Base-by-base conservation (phyloP, 352 stramenopile genomes). In the Blastocystis sp. region DNA sequence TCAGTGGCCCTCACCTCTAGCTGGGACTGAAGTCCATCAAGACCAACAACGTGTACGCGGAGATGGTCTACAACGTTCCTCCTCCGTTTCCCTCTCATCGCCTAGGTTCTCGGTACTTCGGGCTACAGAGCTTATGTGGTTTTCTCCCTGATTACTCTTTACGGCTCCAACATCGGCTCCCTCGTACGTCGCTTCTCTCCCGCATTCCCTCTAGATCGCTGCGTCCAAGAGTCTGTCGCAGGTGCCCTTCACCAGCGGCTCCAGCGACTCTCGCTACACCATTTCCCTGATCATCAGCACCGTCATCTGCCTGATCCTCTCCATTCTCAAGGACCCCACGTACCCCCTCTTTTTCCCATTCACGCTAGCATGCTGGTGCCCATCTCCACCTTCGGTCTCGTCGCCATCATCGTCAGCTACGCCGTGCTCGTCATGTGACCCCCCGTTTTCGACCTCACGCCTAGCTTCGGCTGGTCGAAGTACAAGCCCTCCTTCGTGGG, bases 61-160 rank as follows among this genome's bases (percentile, higher is more conserved):
- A 81, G 45, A 81, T 81, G 71, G 71, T 81, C 11, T 81, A 52
- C 60, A 81, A 81, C 60, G 71, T 81, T 34, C 40, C 10, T 63
- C 28, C 52, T 34, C 17, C 21, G 21, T 38, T 45, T 19, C 66
- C 14, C 0, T 10, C 40, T 48, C 54, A 40, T 64, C 43, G 14
- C 24, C 14, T 81, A 81, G 71, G 71, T 81, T 65, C 28, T 81
- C 11, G 71, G 71, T 28, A 81, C 71, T 10, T 48, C 52, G n/a
- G 71, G 71, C 28, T 81, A 81, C 24, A 21, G 43, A 19, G 19
- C 66, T 54, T 81, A 81, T 24, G 71, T 81, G 21, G 19, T 81
- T 0, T 81, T 81, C 28, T 81, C 71, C 14, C 48, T 81, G 24
- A 65, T 81, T 24, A 81, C 71, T 1, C 24, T 81, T 9, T 81